phyloP scores from a whole-genome alignment of 2,329 filamentous ascomycete genomes.

The Arthrobotrys sinensis region DNA sequence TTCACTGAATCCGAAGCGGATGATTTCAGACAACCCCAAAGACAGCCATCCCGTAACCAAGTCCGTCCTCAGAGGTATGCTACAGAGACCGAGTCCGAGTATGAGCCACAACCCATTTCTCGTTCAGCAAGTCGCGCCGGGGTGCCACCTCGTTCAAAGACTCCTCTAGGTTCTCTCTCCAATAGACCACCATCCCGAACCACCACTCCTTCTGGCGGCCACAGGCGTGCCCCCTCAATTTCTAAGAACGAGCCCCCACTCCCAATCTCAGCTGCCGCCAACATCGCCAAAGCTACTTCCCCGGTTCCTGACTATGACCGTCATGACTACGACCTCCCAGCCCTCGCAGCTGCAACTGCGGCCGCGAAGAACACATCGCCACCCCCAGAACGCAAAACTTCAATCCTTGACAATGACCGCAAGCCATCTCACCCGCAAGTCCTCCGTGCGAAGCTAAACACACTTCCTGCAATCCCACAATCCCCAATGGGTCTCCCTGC shows the following conservation, averaged over 20 bases:
- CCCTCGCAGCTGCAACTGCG: constrained; percentile 44
- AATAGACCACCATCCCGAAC: constrained; percentile 50
- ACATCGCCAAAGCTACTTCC: constrained; percentile 47
- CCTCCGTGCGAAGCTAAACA: constrained; percentile 48
- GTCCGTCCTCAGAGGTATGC: constrained; percentile 39
- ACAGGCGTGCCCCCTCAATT: constrained; percentile 47
- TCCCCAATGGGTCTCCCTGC: constrained; percentile 59
- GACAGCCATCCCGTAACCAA: constrained; percentile 55
- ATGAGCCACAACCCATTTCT: constrained; percentile 24
- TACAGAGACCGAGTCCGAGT: constrained; percentile 53
- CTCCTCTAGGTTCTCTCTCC: constrained; percentile 28
- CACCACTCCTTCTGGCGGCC: constrained; percentile 47
- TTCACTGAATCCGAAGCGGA: constrained; percentile 57
- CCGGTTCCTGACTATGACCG: constrained; percentile 58
- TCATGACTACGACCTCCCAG: constrained; percentile 59
- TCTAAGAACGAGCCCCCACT: constrained; percentile 40
- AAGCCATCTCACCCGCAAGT: constrained; percentile 56
- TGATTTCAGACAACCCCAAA: constrained; percentile 49
- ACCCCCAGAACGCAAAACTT: constrained; percentile 36
- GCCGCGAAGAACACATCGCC: constrained; percentile 45
- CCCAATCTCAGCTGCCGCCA: constrained; percentile 19
- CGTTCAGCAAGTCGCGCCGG: constrained; percentile 49
- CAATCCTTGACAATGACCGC: constrained; percentile 48
- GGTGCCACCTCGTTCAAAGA: constrained; percentile 36
- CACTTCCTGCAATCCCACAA: constrained; percentile 56